Base-by-base conservation (phyloP, 75 land plant genomes). In the Pinus albicaulis region DNA sequence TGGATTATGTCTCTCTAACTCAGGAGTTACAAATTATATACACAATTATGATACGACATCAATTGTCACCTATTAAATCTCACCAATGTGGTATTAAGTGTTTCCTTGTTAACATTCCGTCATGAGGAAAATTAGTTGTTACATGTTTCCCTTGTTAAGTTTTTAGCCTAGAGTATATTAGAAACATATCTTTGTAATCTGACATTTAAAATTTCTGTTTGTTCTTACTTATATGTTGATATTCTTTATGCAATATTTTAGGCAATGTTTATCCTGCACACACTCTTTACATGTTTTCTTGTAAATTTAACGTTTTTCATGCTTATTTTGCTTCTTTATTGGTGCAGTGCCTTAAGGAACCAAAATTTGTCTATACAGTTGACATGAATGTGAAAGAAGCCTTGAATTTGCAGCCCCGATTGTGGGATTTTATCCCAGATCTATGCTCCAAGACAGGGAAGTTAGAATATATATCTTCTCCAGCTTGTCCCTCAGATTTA, bases 291-390 rank as follows among this genome's bases (percentile, higher is more conserved):
- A 66, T 63, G 34, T 14, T 64, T 64, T 64, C 15, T 34, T 28
- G 7, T 34, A 28, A 64, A 64, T n/a, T 64, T 64, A 16, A 4
- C 41, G 24, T 15, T 34, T 66, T 38, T 38, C 38, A 7, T 68
- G 38, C 20, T 68, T 41, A 68, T 23, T 58, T 76, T 58, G 28
- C 31, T n/a, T 71, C 24, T 76, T 72, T 57, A 34, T 81, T 48
- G 55, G 55, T 79, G 71, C 74, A 91, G 89, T 24, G 75, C 64
- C 60, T 84, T 61, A 88, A 91, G 89, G 93, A 91, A 52, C 92
- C 99, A 5, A 90, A 87, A 48, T 98, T 98, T 87, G 91, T 98
- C 12, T 98, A 98, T 60, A 89, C 89, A 0, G 88, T 98, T 66
- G 94, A 98, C 78, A 81, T 98, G 88, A 86, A 95, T 80, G 87